Evolutionary conservation across 2,329 filamentous ascomycete species (phyloP).

Genomic region (Beauveria caledonica): DNA sequence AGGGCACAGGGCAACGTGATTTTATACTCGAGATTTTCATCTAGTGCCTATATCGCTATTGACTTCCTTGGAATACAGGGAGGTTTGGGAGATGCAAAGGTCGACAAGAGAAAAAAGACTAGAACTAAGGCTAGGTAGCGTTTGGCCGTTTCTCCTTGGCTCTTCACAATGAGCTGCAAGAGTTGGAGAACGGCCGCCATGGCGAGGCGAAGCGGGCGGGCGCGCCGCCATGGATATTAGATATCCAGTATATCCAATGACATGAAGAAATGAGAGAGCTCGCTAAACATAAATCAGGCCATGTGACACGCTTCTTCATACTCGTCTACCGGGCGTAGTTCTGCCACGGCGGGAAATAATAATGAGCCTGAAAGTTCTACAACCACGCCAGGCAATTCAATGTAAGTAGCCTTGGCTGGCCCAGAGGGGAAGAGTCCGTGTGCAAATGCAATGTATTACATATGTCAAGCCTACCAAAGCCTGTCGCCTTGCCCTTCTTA

Average conservation of each 20-base stretch:
- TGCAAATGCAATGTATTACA: no score
- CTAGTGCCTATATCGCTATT: not conserved
- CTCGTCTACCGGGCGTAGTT: no score
- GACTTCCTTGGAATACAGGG: not conserved
- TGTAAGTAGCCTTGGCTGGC: no score
- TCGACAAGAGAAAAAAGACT: not conserved
- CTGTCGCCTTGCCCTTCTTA: not conserved
- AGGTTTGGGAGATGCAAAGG: not conserved
- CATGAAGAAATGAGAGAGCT: not conserved
- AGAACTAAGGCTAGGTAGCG: not conserved
- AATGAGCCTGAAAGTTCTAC: no score
- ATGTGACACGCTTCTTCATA: not conserved
- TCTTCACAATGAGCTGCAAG: not conserved
- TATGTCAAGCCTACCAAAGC: not conserved
- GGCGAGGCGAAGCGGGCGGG: not conserved
- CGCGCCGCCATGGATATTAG: not conserved
- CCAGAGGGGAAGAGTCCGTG: no score
- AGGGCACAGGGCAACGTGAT: conserved; percentile 4
- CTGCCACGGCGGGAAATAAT: no score
- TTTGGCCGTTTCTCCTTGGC: not conserved
- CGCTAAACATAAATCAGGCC: not conserved
- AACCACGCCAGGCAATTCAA: no score
- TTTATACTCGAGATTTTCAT: conserved; percentile 7
- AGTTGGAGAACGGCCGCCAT: not conserved
- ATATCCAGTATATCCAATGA: conserved; percentile 1